phyloP scores from a whole-genome alignment of 306 rosid species.

The Trifolium repens region DNA sequence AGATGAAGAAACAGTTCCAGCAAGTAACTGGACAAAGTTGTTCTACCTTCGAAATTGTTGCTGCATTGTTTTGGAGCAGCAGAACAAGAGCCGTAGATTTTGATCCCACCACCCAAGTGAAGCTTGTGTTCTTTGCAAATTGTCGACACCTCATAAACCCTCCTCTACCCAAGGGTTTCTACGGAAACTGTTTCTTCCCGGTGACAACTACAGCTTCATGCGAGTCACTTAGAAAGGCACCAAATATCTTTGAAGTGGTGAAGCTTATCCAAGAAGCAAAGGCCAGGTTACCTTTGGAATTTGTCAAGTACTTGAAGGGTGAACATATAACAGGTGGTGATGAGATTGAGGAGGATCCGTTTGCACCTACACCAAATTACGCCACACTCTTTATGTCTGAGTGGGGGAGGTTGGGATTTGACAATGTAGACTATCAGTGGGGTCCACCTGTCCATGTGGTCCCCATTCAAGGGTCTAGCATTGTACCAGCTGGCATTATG shows the following conservation, averaged over 20 bases:
- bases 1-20: slow-evolving; percentile 54
- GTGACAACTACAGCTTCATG: slow-evolving; percentile 51
- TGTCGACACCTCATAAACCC: slow-evolving; percentile 71
- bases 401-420: slow-evolving; percentile 82
- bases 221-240: slow-evolving; percentile 36
- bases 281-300: slow-evolving; percentile 53
- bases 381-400: slow-evolving; percentile 68
- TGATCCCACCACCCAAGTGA: slow-evolving; percentile 28
- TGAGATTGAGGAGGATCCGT: slow-evolving; percentile 53
- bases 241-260: slow-evolving; percentile 49
- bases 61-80: slow-evolving; percentile 63
- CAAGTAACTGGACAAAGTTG: slow-evolving; percentile 54
- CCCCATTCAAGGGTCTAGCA: slow-evolving; percentile 63
- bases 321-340: slow-evolving; percentile 19
- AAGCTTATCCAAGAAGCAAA: slow-evolving; percentile 67
- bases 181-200: slow-evolving; percentile 85
- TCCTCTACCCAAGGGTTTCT: slow-evolving; percentile 75
- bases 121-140: slow-evolving; percentile 73
- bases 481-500: slow-evolving; percentile 66
- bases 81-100: slow-evolving; percentile 58
- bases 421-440: slow-evolving; percentile 69
- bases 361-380: slow-evolving; percentile 58
- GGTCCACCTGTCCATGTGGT: slow-evolving; percentile 69
- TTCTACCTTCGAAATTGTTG: slow-evolving; percentile 71
- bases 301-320: slow-evolving; percentile 55